A percentile compares a stretch with the other conserved stretches of the same genome.
phyloP scores from a whole-genome alignment of 371 early-diverging fungal species.

The Scutellospora calospora region DNA sequence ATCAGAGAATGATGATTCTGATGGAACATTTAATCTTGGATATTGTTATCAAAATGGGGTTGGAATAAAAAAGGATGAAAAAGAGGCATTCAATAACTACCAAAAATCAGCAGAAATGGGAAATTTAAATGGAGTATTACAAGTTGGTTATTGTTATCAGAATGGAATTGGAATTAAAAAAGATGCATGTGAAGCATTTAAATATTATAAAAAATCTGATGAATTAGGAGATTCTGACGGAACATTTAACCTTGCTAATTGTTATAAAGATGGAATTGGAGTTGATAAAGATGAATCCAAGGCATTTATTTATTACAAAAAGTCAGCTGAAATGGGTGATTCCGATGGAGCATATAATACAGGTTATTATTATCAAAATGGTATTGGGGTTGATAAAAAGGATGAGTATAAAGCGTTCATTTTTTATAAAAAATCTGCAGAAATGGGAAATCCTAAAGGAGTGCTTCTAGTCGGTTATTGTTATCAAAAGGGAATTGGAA shows the following conservation, averaged over 20 bases:
- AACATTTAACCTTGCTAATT: not conserved
- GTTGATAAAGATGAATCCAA: not conserved
- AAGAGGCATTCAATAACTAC: constrained; percentile 71
- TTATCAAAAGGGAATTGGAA: not conserved
- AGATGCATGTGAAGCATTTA: constrained; percentile 1
- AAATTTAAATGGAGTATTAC: constrained; percentile 58
- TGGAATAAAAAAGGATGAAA: constrained; percentile 65
- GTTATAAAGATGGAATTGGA: not conserved
- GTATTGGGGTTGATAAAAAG: not conserved
- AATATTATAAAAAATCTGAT: constrained; percentile 16
- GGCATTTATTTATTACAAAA: too few species aligned
- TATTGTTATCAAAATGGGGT: constrained; percentile 67
- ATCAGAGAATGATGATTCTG: not conserved
- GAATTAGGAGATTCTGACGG: not conserved
- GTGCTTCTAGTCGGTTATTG: not conserved
- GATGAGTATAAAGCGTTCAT: constrained; percentile 43
- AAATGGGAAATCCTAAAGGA: not conserved
- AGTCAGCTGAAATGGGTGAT: too few species aligned
- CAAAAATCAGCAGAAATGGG: constrained; percentile 64
- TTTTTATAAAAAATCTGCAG: not conserved
- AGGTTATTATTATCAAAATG: not conserved
- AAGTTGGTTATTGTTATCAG: constrained; percentile 11
- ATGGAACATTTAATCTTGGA: too few species aligned
- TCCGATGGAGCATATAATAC: constrained; percentile 53
- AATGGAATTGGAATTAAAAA: constrained; percentile 9